Percentiles rank a stretch among this genome's conserved stretches.
Evolutionary conservation across 2,329 filamentous ascomycete species (phyloP).

Genomic region (Penicillium sp.): DNA sequence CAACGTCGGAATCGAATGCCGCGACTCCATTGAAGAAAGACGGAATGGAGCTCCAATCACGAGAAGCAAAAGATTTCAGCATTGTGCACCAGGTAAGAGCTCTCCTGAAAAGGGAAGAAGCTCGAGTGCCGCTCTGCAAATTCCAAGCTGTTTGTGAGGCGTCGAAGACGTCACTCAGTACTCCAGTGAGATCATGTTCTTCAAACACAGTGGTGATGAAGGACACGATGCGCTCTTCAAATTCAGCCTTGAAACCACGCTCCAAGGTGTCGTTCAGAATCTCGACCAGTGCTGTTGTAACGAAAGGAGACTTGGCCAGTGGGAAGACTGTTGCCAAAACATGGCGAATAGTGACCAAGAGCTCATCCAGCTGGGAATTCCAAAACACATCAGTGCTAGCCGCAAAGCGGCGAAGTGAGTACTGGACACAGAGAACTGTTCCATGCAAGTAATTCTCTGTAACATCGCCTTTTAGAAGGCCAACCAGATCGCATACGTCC

Average conservation of each 20-base stretch:
- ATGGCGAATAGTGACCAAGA: slow-evolving; percentile 26
- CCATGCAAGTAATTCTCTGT: slow-evolving; percentile 45
- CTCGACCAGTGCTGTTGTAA: slow-evolving; percentile 37
- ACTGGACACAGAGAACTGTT: slow-evolving; percentile 40
- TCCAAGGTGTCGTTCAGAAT: slow-evolving; percentile 39
- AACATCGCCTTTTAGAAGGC: slow-evolving; percentile 11
- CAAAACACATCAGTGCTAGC: slow-evolving; percentile 35
- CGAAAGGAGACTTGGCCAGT: slow-evolving; percentile 34
- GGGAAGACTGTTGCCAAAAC: slow-evolving; percentile 30
- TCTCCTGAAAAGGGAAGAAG: slow-evolving; percentile 38
- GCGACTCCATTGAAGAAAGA: slow-evolving; percentile 28
- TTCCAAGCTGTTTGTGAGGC: slow-evolving; percentile 26
- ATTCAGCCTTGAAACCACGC: slow-evolving; percentile 30
- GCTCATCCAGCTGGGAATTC: slow-evolving; percentile 33
- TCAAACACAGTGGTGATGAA: slow-evolving; percentile 26
- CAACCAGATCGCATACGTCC: slow-evolving; percentile 28
- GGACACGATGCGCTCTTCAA: slow-evolving; percentile 21
- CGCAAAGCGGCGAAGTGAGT: slow-evolving; percentile 38
- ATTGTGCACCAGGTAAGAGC: slow-evolving; percentile 33
- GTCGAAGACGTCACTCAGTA: slow-evolving; percentile 28
- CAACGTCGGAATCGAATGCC: slow-evolving; percentile 34
- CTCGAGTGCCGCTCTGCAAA: slow-evolving; percentile 30
- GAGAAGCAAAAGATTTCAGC: slow-evolving; percentile 25
- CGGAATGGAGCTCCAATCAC: slow-evolving; percentile 18
- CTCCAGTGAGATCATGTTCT: slow-evolving; percentile 29